Percentiles rank a stretch among this genome's conserved stretches.
Conservation (phyloP, 2,329 filamentous ascomycete species). For the Colletotrichum sp. region DNA sequence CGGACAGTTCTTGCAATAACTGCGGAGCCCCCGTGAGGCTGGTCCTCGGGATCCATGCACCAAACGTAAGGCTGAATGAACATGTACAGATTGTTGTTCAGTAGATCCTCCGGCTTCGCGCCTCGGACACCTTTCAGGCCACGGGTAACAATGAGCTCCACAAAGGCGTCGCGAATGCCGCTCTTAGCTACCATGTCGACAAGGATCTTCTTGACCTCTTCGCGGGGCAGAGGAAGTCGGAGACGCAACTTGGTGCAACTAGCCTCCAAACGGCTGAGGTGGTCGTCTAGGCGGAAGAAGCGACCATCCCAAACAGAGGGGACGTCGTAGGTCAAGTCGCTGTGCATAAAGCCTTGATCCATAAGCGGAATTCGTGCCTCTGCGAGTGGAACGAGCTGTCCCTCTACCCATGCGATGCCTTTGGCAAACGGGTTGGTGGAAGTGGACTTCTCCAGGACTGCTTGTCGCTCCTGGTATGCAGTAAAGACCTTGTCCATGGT, state of each 20-base stretch:
- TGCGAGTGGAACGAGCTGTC: conserved; percentile 45
- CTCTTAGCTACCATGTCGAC: conserved; percentile 50
- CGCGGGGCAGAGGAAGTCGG: conserved; percentile 42
- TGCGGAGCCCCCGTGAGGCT: conserved; percentile 43
- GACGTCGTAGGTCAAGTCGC: conserved; percentile 58
- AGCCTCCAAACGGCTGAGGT: conserved; percentile 46
- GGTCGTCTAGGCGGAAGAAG: conserved; percentile 57
- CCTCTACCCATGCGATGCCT: conserved; percentile 53
- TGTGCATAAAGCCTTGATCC: conserved; percentile 57
- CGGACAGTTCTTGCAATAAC: conserved; percentile 51
- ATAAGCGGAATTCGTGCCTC: conserved; percentile 54
- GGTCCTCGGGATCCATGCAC: conserved; percentile 53
- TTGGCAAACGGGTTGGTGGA: conserved; percentile 40
- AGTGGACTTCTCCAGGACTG: neutral
- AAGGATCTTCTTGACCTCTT: conserved; percentile 43
- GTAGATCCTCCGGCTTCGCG: conserved; percentile 34
- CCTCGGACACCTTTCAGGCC: conserved; percentile 47
- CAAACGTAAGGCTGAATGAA: conserved; percentile 55
- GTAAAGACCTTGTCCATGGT: conserved; percentile 45
- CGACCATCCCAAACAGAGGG: conserved; percentile 56
- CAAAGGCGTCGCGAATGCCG: conserved; percentile 54
- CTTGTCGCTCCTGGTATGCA: neutral
- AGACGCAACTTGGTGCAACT: conserved; percentile 52
- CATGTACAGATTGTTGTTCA: conserved; percentile 50
- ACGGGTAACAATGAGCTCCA: conserved; percentile 56